phyloP scores from a whole-genome alignment of 495 filamentous ascomycete species.

The Aspergillus bridgeri region DNA sequence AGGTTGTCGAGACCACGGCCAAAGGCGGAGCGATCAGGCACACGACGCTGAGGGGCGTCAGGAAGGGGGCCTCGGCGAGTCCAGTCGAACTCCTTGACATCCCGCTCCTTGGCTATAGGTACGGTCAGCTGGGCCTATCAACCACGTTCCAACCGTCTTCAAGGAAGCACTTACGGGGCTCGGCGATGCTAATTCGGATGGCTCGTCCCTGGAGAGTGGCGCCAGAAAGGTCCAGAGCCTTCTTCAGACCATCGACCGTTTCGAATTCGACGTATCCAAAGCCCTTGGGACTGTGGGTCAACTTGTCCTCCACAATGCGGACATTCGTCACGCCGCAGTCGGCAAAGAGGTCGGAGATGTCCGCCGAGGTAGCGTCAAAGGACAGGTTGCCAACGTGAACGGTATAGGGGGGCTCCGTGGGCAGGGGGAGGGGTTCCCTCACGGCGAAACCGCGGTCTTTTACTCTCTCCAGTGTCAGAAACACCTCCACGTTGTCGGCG shows the following conservation, averaged over 20 bases:
- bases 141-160: background rate
- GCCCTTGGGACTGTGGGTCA: constrained; percentile 88
- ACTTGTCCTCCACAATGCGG: constrained; percentile 91
- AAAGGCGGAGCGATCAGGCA: constrained; percentile 45
- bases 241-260: constrained; percentile 83
- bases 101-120: constrained; percentile 67
- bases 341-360: constrained; percentile 79
- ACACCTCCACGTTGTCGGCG: background rate
- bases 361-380: constrained; percentile 79
- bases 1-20: constrained; percentile 49
- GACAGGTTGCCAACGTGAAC: constrained; percentile 95
- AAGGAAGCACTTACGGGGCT: constrained; percentile 63
- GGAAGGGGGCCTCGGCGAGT: constrained; percentile 86
- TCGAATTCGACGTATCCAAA: constrained; percentile 97
- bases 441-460: constrained; percentile 57
- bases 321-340: constrained; percentile 84
- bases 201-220: constrained; percentile 77
- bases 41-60: constrained; percentile 55
- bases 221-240: constrained; percentile 79
- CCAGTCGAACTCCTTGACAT: constrained; percentile 62
- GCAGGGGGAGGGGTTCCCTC: constrained; percentile 81
- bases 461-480: constrained; percentile 20
- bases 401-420: constrained; percentile 87
- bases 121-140: constrained; percentile 23
- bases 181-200: constrained; percentile 83